A percentile compares a stretch with the other conserved stretches of the same genome.
These are phyloP conservation scores for Thelonectria rubi DNA, from an alignment of 2,329 filamentous ascomycete genomes.

Conservation along the genomic window DNA sequence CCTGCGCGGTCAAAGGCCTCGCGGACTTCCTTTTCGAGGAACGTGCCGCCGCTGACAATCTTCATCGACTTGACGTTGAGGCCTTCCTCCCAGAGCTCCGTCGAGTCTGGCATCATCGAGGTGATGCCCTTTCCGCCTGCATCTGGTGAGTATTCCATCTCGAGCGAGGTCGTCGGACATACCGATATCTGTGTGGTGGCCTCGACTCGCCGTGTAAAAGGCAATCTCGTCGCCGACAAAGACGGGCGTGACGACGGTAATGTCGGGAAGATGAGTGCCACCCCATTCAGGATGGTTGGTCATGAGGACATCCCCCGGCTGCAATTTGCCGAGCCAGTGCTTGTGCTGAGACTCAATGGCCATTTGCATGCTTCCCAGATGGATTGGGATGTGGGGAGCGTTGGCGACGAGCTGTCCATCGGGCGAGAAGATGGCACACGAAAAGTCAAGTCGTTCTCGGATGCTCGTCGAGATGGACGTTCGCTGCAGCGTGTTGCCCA, in stretches of 20 bases:
- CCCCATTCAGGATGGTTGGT: slow-evolving; percentile 52
- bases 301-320: slow-evolving; percentile 51
- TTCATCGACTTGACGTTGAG: slow-evolving; percentile 51
- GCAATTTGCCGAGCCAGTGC: slow-evolving; percentile 45
- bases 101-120: slow-evolving; percentile 54
- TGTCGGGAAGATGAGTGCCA: slow-evolving; percentile 52
- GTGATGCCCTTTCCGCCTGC: slow-evolving; percentile 48
- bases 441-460: slow-evolving; percentile 55
- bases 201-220: slow-evolving; percentile 51
- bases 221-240: slow-evolving; percentile 46
- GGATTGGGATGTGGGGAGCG: slow-evolving; percentile 49
- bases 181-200: slow-evolving; percentile 49
- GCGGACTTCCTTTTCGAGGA: slow-evolving; percentile 47
- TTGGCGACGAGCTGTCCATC: slow-evolving; percentile 52
- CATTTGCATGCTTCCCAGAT: slow-evolving; percentile 54
- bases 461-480: slow-evolving; percentile 62
- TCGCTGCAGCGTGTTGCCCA: slow-evolving; percentile 65
- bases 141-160: neutral
- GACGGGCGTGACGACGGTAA: slow-evolving; percentile 54
- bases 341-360: slow-evolving; percentile 51
- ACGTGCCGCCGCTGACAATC: slow-evolving; percentile 48
- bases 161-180: neutral
- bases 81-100: slow-evolving; percentile 55
- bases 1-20: slow-evolving; percentile 46
- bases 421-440: slow-evolving; percentile 54